Percentiles rank a stretch among this genome's conserved stretches.
Evolutionary conservation across 768 basidiomycete genomes (phyloP).

Genomic region (Collybia sp.): DNA sequence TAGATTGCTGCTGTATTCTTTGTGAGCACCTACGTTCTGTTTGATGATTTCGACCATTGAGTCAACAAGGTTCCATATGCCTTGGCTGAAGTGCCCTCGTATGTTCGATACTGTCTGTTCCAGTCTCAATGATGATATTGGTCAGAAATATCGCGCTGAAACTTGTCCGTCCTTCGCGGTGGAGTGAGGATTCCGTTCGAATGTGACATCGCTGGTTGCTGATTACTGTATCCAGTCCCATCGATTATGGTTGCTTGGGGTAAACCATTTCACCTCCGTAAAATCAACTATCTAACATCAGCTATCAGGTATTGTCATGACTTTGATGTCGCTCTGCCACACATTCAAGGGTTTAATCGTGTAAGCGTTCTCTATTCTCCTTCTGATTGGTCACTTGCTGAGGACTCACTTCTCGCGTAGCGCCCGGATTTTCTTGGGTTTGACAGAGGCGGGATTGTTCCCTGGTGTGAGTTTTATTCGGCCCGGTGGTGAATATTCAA

Average conservation of each 20-base stretch:
- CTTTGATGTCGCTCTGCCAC: conserved; percentile 26
- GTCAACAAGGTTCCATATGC: conserved; percentile 22
- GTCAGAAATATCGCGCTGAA: conserved; percentile 27
- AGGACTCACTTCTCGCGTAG: conserved; percentile 11
- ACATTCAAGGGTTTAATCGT: conserved; percentile 23
- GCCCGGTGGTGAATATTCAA: not conserved
- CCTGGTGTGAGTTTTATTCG: conserved; percentile 23
- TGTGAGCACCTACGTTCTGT: conserved; percentile 10
- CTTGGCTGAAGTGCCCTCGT: conserved; percentile 30
- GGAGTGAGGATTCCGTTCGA: conserved; percentile 19
- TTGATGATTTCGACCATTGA: not conserved
- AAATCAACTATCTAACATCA: not conserved
- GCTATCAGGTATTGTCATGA: conserved; percentile 20
- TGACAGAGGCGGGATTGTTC: conserved; percentile 35
- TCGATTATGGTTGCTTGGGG: conserved; percentile 30
- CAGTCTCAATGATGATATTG: not conserved
- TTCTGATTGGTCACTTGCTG: not conserved
- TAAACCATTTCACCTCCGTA: not conserved
- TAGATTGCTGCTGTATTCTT: conserved; percentile 32
- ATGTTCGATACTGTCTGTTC: conserved; percentile 1
- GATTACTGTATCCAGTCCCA: conserved; percentile 14
- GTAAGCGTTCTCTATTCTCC: conserved; percentile 15
- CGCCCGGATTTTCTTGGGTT: conserved; percentile 33
- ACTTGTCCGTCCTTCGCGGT: conserved; percentile 22
- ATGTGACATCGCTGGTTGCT: not conserved